Conservation (phyloP, 345 rosid genomes). For the Anastatica hierochuntica region DNA sequence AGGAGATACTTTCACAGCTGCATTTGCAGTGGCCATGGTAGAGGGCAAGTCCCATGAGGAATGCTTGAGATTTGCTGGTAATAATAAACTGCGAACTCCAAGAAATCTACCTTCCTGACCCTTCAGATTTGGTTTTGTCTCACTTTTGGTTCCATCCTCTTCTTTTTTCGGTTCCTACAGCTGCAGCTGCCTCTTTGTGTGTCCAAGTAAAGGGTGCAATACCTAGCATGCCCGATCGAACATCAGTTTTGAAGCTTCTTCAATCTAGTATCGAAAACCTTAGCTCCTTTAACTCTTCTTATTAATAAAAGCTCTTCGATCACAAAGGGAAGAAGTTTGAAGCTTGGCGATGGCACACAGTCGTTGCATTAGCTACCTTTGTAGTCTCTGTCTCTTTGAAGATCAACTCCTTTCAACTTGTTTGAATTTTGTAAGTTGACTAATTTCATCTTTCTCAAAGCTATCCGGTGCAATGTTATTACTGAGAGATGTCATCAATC, state of each 20-base stretch:
- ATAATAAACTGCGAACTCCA: background rate
- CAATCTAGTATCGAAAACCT: constrained; percentile 11
- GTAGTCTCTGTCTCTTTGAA: constrained; percentile 5
- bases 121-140: constrained; percentile 1
- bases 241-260: constrained; percentile 56
- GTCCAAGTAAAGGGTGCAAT: constrained; percentile 94
- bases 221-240: constrained; percentile 83
- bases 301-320: background rate
- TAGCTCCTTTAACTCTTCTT: background rate
- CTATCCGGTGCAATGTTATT: background rate
- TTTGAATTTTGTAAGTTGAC: background rate
- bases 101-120: no score
- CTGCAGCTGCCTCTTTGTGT: constrained; percentile 96
- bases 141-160: background rate
- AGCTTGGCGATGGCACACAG: background rate
- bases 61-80: constrained; percentile 90
- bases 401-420: background rate
- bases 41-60: constrained; percentile 72
- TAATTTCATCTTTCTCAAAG: background rate
- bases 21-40: constrained; percentile 85
- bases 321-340: background rate
- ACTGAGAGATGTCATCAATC: background rate
- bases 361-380: constrained; percentile 6
- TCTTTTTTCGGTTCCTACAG: constrained; percentile 27
- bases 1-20: constrained; percentile 93